phyloP scores from a whole-genome alignment of 2,329 filamentous ascomycete species.

The Cordyceps cicadae region DNA sequence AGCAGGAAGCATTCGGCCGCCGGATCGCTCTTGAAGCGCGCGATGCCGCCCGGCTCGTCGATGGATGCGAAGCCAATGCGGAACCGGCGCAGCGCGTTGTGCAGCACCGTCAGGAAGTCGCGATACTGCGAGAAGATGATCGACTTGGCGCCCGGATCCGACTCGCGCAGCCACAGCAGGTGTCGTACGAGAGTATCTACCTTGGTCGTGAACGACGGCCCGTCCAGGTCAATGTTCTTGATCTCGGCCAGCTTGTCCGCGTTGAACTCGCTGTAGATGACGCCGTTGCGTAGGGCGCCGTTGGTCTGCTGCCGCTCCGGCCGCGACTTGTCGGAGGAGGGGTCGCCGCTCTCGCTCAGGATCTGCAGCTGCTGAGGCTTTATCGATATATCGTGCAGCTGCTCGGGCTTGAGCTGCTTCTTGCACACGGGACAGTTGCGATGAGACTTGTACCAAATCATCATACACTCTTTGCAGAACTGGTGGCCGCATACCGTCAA shows the following conservation, averaged over 20 bases:
- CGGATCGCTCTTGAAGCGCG: constrained; percentile 68
- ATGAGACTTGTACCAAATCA: constrained; percentile 65
- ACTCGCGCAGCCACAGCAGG: constrained; percentile 72
- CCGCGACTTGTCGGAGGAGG: constrained; percentile 13
- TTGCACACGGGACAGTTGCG: constrained; percentile 83
- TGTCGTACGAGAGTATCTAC: constrained; percentile 78
- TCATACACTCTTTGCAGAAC: constrained; percentile 84
- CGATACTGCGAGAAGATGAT: constrained; percentile 89
- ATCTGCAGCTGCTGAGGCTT: constrained; percentile 67
- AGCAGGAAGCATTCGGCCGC: constrained; percentile 74
- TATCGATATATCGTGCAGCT: constrained; percentile 79
- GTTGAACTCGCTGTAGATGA: constrained; percentile 73
- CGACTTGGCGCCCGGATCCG: constrained; percentile 80
- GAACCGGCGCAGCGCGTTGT: constrained; percentile 59
- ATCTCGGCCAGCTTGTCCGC: constrained; percentile 67
- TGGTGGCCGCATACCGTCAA: constrained; percentile 85
- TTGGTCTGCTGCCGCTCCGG: constrained; percentile 21
- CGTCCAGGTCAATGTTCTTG: constrained; percentile 66
- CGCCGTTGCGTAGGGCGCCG: constrained; percentile 43
- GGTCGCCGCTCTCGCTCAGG: constrained; percentile 30
- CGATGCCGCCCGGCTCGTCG: constrained; percentile 58
- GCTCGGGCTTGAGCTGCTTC: constrained; percentile 49
- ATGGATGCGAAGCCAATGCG: constrained; percentile 68
- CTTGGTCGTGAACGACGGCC: constrained; percentile 76
- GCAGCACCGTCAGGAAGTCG: constrained; percentile 69